Conservation (phyloP, 441 rosid genomes). For the Macaranga tanarius region DNA sequence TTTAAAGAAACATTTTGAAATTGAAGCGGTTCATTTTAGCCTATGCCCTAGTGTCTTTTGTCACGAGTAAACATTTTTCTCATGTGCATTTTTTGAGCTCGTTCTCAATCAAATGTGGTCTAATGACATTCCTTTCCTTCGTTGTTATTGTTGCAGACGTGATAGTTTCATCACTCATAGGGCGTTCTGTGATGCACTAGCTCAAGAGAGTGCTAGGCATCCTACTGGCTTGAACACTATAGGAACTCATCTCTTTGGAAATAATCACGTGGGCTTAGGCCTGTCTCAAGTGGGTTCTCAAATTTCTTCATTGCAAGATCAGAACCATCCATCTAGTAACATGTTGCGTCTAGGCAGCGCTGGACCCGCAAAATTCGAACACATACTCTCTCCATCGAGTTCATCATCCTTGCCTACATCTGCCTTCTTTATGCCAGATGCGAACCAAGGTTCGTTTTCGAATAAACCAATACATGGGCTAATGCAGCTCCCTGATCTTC, state of each 20-base stretch:
- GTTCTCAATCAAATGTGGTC: background rate
- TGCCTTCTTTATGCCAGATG: slow-evolving; percentile 37
- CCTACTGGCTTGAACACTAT: slow-evolving; percentile 55
- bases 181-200: slow-evolving; percentile 79
- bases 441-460: slow-evolving; percentile 29
- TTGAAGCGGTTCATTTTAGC: background rate
- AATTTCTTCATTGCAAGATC: slow-evolving; percentile 39
- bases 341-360: slow-evolving; percentile 37
- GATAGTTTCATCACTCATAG: slow-evolving; percentile 85
- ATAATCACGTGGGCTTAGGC: slow-evolving; percentile 42
- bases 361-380: slow-evolving; percentile 42
- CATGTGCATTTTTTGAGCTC: background rate
- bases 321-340: slow-evolving; percentile 31
- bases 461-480: slow-evolving; percentile 43
- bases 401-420: slow-evolving; percentile 31
- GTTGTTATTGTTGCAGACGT: slow-evolving; percentile 46
- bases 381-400: slow-evolving; percentile 37
- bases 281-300: slow-evolving; percentile 44
- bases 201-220: slow-evolving; percentile 69
- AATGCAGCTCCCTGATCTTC: slow-evolving; percentile 54
- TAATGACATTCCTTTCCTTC: background rate
- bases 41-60: background rate
- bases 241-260: slow-evolving; percentile 47
- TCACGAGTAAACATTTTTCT: background rate
- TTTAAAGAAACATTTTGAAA: background rate